These are phyloP conservation scores for Colletotrichum sublineola DNA, from an alignment of 2,329 filamentous ascomycete genomes.

Conservation along the genomic window DNA sequence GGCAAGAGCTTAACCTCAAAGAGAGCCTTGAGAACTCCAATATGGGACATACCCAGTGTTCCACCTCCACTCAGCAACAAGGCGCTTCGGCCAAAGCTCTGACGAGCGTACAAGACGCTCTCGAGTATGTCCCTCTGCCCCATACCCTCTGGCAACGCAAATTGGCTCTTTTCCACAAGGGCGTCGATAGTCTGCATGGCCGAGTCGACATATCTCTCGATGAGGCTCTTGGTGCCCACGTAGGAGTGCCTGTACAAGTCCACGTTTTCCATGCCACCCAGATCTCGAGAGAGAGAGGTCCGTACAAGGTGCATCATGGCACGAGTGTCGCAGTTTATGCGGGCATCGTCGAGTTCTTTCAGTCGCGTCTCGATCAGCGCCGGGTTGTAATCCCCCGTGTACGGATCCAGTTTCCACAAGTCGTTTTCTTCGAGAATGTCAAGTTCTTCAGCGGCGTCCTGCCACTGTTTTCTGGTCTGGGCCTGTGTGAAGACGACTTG, in stretches of 20 bases:
- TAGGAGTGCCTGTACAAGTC: conserved; percentile 87
- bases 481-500: conserved; percentile 63
- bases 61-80: conserved; percentile 87
- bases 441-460: conserved; percentile 79
- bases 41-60: conserved; percentile 92
- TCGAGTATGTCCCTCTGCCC: conserved; percentile 74
- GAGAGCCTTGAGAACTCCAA: conserved; percentile 86
- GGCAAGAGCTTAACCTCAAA: conserved; percentile 82
- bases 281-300: conserved; percentile 82
- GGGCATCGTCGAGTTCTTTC: conserved; percentile 79
- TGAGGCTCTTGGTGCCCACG: conserved; percentile 86
- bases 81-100: conserved; percentile 88
- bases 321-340: conserved; percentile 77
- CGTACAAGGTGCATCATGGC: conserved; percentile 85
- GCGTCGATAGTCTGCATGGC: conserved; percentile 80
- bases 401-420: conserved; percentile 79
- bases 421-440: conserved; percentile 86
- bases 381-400: conserved; percentile 77
- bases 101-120: conserved; percentile 77
- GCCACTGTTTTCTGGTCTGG: conserved; percentile 79
- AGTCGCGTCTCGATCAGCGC: conserved; percentile 78
- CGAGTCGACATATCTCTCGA: conserved; percentile 88
- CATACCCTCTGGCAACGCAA: conserved; percentile 63
- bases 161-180: conserved; percentile 72
- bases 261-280: conserved; percentile 88